Percentiles rank a stretch among this genome's conserved stretches.
Evolutionary conservation across 208 protist genomes (phyloP).

Genomic region (Angomonas deanei): DNA sequence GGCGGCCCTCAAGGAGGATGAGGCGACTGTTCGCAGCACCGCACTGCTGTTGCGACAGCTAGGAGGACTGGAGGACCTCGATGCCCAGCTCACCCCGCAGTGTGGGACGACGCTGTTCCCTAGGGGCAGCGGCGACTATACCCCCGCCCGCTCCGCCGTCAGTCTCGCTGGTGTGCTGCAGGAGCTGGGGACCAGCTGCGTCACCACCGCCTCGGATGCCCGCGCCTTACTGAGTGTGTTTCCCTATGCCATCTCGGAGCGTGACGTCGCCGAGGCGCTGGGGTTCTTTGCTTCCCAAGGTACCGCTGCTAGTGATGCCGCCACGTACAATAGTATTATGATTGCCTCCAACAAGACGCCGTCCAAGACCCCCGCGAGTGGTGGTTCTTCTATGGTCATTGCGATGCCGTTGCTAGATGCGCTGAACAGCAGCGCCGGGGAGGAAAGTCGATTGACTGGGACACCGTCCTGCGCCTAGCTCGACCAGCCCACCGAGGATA

Average conservation of each 20-base stretch:
- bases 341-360: constrained; percentile 45
- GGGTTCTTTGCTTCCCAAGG: constrained; percentile 82
- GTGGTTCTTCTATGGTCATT: constrained; percentile 52
- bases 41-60: constrained; percentile 64
- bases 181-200: constrained; percentile 78
- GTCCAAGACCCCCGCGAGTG: constrained; percentile 38
- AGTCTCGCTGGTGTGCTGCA: constrained; percentile 73
- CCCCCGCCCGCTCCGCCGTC: constrained; percentile 30
- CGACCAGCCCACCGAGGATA: constrained; percentile 53
- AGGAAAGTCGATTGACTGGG: constrained; percentile 61
- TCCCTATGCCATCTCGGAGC: constrained; percentile 59
- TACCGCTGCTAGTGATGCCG: constrained; percentile 56
- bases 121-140: constrained; percentile 15
- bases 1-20: constrained; percentile 50
- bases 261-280: constrained; percentile 80
- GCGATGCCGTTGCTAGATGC: constrained; percentile 72
- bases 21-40: constrained; percentile 34
- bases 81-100: constrained; percentile 35
- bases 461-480: constrained; percentile 65
- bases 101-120: background rate
- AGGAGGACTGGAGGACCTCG: constrained; percentile 30
- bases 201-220: constrained; percentile 78
- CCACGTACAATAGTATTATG: constrained; percentile 73
- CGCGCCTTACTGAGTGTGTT: constrained; percentile 77
- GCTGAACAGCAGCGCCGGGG: constrained; percentile 32